Base-by-base conservation (phyloP, 176 grass and related monocot species). In the Phragmites australis region DNA sequence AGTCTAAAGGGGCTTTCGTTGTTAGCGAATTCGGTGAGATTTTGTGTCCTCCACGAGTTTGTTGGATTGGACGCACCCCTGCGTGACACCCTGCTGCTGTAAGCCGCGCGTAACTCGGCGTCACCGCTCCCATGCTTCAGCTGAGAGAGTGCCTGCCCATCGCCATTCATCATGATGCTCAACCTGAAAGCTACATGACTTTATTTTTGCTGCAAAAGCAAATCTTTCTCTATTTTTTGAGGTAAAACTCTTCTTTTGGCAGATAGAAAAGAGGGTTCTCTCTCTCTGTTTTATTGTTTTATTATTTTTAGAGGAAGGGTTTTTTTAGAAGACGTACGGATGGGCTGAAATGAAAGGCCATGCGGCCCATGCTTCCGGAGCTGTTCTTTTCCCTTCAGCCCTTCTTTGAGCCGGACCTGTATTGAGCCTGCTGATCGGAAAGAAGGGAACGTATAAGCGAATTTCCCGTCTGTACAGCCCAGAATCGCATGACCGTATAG, bases 21-120 rank as follows among this genome's bases (percentile, higher is more conserved):
- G 70, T 77, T 70, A 65, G 39, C 5, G 77, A 89, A 81, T 66
- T 85, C 73, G 88, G 83, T 89, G 78, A 78, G 88, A 86, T 89
- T 89, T 71, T 77, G 19, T 71, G 50, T 59, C 72, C 78, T 50
- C 37, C 41, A 51, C 57, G 66, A 89, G 83, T 86, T 86, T 86
- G 88, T 73, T 89, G 78, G 65, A 42, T 65, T 43, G 40, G 81
- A 47, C 44, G 37, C n/a, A n/a, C n/a, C n/a, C 9, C 37, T 31
- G 74, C 27, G 56, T 32, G 78, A 73, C 83, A 31, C 47, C 2
- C 41, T 71, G 88, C 72, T 86, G 72, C 40, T 65, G 78, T 86
- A 77, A 90, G 72, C 73, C 59, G 9, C 4, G 68, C 83, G 88
- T 90, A 82, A 46, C 6, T 51, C 22, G 39, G 39, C 48, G 82